Percentiles rank a stretch among this genome's conserved stretches.
Conservation (phyloP, 2,329 filamentous ascomycete genomes). For the Colletotrichum somersetense region DNA sequence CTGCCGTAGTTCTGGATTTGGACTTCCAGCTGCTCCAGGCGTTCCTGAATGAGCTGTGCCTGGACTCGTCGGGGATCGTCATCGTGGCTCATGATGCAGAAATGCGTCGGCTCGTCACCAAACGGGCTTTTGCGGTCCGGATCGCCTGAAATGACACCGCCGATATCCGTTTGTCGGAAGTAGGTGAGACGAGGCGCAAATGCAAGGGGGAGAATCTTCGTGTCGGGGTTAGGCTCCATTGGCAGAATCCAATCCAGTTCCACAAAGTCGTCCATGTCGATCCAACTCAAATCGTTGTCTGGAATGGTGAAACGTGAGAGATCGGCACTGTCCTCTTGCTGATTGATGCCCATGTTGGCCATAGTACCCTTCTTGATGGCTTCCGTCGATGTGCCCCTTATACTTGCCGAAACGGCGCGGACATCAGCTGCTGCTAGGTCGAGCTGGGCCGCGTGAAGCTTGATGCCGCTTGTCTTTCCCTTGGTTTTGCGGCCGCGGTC, state of each 20-base stretch:
- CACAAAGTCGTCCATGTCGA: slow-evolving; percentile 99
- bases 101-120: slow-evolving; percentile 92
- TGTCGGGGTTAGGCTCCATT: slow-evolving; percentile 89
- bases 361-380: slow-evolving; percentile 75
- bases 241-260: slow-evolving; percentile 97
- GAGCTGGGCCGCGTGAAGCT: slow-evolving; percentile 93
- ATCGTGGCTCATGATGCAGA: slow-evolving; percentile 93
- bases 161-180: slow-evolving; percentile 95
- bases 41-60: slow-evolving; percentile 83
- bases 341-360: slow-evolving; percentile 63
- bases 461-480: slow-evolving; percentile 90
- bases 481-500: slow-evolving; percentile 82
- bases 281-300: slow-evolving; percentile 95
- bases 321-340: slow-evolving; percentile 72
- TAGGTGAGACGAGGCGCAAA: slow-evolving; percentile 97
- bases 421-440: slow-evolving; percentile 94
- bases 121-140: slow-evolving; percentile 88
- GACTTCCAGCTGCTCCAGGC: slow-evolving; percentile 80
- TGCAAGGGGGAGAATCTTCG: slow-evolving; percentile 91
- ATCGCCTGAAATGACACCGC: slow-evolving; percentile 82
- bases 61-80: slow-evolving; percentile 92
- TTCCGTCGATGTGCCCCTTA: slow-evolving; percentile 82
- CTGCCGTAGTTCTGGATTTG: slow-evolving; percentile 83
- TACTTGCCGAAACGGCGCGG: slow-evolving; percentile 90
- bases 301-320: slow-evolving; percentile 94